Evolutionary conservation across 2,329 filamentous ascomycete species (phyloP).

Genomic region (Penicillium hordei): DNA sequence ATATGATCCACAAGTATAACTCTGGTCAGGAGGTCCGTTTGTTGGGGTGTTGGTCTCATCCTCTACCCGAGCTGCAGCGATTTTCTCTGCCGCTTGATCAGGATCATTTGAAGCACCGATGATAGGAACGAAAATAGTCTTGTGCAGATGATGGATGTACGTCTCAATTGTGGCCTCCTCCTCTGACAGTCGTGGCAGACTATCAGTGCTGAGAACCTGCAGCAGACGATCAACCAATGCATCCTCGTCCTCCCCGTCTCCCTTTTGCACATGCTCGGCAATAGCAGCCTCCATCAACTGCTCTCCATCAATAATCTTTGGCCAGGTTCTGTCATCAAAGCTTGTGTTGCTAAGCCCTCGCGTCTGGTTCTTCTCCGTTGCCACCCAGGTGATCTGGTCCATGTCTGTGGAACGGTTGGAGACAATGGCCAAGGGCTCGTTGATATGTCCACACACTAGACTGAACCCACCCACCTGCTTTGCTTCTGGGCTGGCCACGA

Average conservation of each 20-base stretch:
- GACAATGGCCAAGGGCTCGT: slow-evolving; percentile 57
- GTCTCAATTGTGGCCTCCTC: slow-evolving; percentile 53
- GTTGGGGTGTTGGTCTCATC: slow-evolving; percentile 15
- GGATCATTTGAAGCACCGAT: slow-evolving; percentile 51
- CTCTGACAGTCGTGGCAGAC: slow-evolving; percentile 51
- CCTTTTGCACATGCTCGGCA: slow-evolving; percentile 40
- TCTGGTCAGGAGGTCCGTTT: slow-evolving; percentile 28
- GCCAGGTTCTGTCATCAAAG: slow-evolving; percentile 60
- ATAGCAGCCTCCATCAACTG: slow-evolving; percentile 53
- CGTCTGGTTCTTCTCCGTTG: slow-evolving; percentile 50
- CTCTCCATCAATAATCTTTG: slow-evolving; percentile 61
- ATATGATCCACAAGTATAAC: slow-evolving; percentile 53
- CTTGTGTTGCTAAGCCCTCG: slow-evolving; percentile 62
- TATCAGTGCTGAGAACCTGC: slow-evolving; percentile 55
- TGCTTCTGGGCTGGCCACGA: slow-evolving; percentile 56
- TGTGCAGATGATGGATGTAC: slow-evolving; percentile 57
- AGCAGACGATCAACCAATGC: slow-evolving; percentile 55
- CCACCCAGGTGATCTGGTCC: slow-evolving; percentile 54
- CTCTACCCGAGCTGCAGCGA: slow-evolving; percentile 36
- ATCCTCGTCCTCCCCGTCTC: slow-evolving; percentile 48
- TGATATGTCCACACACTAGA: slow-evolving; percentile 58
- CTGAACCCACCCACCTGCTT: slow-evolving; percentile 64
- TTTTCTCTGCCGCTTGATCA: slow-evolving; percentile 33
- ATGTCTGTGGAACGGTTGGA: slow-evolving; percentile 60
- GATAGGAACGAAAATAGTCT: slow-evolving; percentile 62